These are phyloP conservation scores for Xylaria sp. DNA, from an alignment of 2,329 filamentous ascomycete genomes.

Conservation along the genomic window DNA sequence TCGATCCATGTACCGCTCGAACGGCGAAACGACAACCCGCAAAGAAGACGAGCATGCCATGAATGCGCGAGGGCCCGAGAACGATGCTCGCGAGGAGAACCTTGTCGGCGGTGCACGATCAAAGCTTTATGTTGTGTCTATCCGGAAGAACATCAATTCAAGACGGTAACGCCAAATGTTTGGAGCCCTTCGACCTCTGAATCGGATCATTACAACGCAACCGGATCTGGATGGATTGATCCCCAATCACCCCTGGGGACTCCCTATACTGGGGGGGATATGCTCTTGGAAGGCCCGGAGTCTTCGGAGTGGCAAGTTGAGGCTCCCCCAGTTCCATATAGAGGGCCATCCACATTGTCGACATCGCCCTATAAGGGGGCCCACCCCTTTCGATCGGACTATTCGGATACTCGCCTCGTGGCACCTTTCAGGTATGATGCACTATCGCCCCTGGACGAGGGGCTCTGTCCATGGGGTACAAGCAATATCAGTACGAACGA, in stretches of 20 bases:
- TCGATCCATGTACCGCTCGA: constrained; percentile 41
- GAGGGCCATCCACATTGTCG: constrained; percentile 2
- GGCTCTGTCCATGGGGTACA: not conserved
- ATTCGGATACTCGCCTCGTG: not conserved
- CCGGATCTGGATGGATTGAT: not conserved
- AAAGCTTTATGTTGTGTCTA: constrained; percentile 45
- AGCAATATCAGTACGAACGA: not conserved
- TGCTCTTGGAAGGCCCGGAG: not conserved
- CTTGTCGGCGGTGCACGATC: constrained; percentile 44
- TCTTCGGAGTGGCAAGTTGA: constrained; percentile 9
- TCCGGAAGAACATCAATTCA: constrained; percentile 42
- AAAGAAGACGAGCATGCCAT: constrained; percentile 44
- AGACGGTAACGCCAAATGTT: constrained; percentile 7
- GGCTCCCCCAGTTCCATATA: not conserved
- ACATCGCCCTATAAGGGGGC: not conserved
- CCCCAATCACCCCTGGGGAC: not conserved
- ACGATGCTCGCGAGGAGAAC: constrained; percentile 46
- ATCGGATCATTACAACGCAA: not conserved
- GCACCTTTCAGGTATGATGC: not conserved
- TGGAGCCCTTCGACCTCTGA: constrained; percentile 9
- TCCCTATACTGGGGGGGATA: not conserved
- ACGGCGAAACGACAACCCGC: constrained; percentile 34
- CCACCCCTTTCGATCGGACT: not conserved
- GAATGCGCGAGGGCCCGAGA: constrained; percentile 46
- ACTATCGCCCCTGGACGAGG: not conserved